Base-by-base conservation (phyloP, 1,284 basidiomycete genomes). In the Cystobasidium slooffiae region DNA sequence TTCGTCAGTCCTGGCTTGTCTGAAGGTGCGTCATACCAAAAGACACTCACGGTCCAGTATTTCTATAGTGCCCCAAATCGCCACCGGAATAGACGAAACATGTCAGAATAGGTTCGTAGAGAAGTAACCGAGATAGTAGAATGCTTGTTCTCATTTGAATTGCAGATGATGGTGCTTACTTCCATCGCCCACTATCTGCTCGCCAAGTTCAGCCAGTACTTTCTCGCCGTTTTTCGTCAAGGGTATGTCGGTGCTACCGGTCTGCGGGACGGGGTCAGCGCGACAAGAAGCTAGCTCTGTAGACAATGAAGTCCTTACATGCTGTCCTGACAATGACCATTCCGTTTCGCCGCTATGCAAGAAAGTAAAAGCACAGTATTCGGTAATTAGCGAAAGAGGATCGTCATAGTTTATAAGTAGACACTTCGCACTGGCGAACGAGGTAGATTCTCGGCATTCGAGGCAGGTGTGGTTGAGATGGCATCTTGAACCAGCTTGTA, bases 191-290 rank as follows among this genome's bases (percentile, higher is more conserved):
- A 94, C 89, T 61, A 96, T 85, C 37, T 86, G 82, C 6, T 84
- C 81, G 0, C 89, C 91, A 76, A 89, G 88, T 53, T 86, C 84
- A 75, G 85, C 86, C 76, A 96, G 88, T 79, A 92, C 87, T 64
- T 86, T 83, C 81, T 90, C 90, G 20, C 94, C 94, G 64, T 87
- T 86, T 20, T 83, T 81, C 10, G 94, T 96, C 61, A 97, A 86
- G 12, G 93, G 91, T 72, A 97, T 93, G 80, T 97, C 94, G 5
- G 88, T 88, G 47, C 86, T 86, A 52, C 94, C 94, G 8, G 94
- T 97, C 92, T 97, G 14, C 14, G 9, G 9, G 55, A 58, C 4
- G 12, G 20, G n/a, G 14, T 49, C 46, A 49, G 46, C 46, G 46
- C 14, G 46, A 14, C 46, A 49, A 9, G 31, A 9, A 37, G 1